A percentile compares a stretch with the other conserved stretches of the same genome.
Evolutionary conservation across 495 filamentous ascomycete species (phyloP).

Genomic region (Lophiotrema nucula): DNA sequence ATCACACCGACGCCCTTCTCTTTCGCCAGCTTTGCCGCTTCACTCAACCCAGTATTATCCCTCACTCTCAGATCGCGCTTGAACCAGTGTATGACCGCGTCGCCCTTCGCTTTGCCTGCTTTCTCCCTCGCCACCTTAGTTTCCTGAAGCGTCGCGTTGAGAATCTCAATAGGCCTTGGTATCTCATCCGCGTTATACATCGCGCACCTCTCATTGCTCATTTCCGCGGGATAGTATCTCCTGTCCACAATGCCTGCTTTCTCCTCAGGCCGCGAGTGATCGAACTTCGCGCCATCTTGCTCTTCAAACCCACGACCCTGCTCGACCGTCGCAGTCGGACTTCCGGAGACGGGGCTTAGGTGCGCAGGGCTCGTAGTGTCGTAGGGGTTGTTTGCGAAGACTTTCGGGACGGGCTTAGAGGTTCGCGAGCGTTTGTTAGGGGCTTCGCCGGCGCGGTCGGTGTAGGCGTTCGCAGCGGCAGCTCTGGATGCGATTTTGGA

Average conservation of each 20-base stretch:
- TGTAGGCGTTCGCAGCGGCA: constrained; percentile 20
- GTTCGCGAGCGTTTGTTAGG: constrained; percentile 28
- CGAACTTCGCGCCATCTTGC: constrained; percentile 19
- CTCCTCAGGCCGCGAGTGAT: constrained; percentile 39
- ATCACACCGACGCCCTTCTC: constrained; percentile 66
- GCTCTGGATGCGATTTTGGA: constrained; percentile 19
- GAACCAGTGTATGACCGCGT: constrained; percentile 87
- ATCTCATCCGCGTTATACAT: constrained; percentile 67
- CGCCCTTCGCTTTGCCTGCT: constrained; percentile 41
- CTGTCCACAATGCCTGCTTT: constrained; percentile 46
- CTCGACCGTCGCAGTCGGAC: neutral
- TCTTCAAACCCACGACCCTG: neutral
- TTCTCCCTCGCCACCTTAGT: constrained; percentile 30
- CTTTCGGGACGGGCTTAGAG: constrained; percentile 10
- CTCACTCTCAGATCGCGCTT: constrained; percentile 72
- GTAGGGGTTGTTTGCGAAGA: neutral
- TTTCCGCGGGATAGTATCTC: constrained; percentile 80
- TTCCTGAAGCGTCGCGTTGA: constrained; percentile 33
- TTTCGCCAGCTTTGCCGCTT: constrained; percentile 59
- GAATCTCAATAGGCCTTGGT: constrained; percentile 61
- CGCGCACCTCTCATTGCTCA: constrained; percentile 70
- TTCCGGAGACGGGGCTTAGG: no score
- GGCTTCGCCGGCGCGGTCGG: constrained; percentile 12
- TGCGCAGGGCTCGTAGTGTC: no score
- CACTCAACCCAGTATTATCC: constrained; percentile 72